Evolutionary conservation across 1,284 basidiomycete genomes (phyloP).

Genomic region (Boletellus deceptivus): DNA sequence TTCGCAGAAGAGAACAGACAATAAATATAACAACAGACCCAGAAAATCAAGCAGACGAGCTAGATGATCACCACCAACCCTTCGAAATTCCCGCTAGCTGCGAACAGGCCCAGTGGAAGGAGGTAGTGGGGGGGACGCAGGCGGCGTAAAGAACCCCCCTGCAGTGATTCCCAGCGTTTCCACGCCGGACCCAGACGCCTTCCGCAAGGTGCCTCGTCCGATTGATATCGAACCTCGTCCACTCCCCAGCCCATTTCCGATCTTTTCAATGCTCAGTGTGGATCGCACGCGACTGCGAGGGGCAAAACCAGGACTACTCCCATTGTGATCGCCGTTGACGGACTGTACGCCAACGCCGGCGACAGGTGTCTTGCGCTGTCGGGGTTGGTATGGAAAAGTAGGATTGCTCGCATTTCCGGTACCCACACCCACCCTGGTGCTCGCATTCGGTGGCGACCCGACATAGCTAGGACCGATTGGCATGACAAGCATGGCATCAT

Average conservation of each 20-base stretch:
- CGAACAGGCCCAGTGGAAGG: background rate
- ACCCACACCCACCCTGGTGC: slow-evolving; percentile 10
- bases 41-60: slow-evolving; percentile 1
- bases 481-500: slow-evolving; percentile 75
- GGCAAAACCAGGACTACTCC: slow-evolving; percentile 15
- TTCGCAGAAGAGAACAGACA: background rate
- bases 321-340: slow-evolving; percentile 29
- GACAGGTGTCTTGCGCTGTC: slow-evolving; percentile 36
- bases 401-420: slow-evolving; percentile 1
- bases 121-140: slow-evolving; percentile 36
- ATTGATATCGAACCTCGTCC: slow-evolving; percentile 60
- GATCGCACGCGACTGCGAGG: slow-evolving; percentile 50
- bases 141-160: slow-evolving; percentile 69
- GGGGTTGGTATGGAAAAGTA: slow-evolving; percentile 37
- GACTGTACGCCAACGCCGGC: slow-evolving; percentile 29
- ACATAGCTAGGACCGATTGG: slow-evolving; percentile 50
- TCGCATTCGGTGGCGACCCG: slow-evolving; percentile 10
- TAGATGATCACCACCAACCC: no score
- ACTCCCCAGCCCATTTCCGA: slow-evolving; percentile 33
- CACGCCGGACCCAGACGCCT: slow-evolving; percentile 64
- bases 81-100: slow-evolving; percentile 1
- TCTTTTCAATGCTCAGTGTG: slow-evolving; percentile 57
- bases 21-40: slow-evolving; percentile 4
- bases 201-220: slow-evolving; percentile 59
- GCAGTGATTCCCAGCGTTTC: slow-evolving; percentile 70